Evolutionary conservation across 2,329 filamentous ascomycete species (phyloP).

Genomic region (Cladosporium colombiae): DNA sequence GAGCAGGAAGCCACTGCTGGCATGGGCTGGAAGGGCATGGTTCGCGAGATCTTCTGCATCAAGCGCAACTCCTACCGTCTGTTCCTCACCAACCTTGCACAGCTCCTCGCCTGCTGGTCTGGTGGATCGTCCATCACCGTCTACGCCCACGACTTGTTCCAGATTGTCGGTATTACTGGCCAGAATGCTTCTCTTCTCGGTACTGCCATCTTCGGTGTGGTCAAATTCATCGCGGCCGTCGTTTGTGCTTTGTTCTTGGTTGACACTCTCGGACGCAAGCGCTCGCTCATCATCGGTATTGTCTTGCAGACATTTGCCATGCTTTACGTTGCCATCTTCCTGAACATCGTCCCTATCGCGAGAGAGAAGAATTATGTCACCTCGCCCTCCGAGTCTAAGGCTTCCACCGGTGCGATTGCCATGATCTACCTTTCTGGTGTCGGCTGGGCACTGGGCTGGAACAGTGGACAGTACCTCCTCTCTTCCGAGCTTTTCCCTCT

Average conservation of each 20-base stretch:
- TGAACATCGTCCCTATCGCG: slow-evolving; percentile 59
- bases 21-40: slow-evolving; percentile 59
- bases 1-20: slow-evolving; percentile 71
- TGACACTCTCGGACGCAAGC: slow-evolving; percentile 73
- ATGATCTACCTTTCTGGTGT: slow-evolving; percentile 55
- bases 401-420: slow-evolving; percentile 62
- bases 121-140: slow-evolving; percentile 73
- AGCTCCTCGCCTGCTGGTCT: slow-evolving; percentile 71
- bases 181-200: slow-evolving; percentile 67
- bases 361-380: slow-evolving; percentile 51
- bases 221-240: slow-evolving; percentile 68
- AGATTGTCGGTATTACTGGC: slow-evolving; percentile 67
- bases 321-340: slow-evolving; percentile 53
- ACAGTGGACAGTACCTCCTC: slow-evolving; percentile 63
- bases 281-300: slow-evolving; percentile 51
- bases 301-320: slow-evolving; percentile 49
- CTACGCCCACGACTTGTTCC: slow-evolving; percentile 72
- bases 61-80: slow-evolving; percentile 71
- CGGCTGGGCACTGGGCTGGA: slow-evolving; percentile 63
- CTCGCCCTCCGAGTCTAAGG: slow-evolving; percentile 50
- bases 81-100: slow-evolving; percentile 65
- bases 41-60: slow-evolving; percentile 68
- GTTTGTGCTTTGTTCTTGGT: slow-evolving; percentile 74
- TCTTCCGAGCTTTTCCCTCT: slow-evolving; percentile 75
- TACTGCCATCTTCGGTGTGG: slow-evolving; percentile 71